phyloP scores from a whole-genome alignment of 2,329 filamentous ascomycete species.

The Trichoderma hamatum region DNA sequence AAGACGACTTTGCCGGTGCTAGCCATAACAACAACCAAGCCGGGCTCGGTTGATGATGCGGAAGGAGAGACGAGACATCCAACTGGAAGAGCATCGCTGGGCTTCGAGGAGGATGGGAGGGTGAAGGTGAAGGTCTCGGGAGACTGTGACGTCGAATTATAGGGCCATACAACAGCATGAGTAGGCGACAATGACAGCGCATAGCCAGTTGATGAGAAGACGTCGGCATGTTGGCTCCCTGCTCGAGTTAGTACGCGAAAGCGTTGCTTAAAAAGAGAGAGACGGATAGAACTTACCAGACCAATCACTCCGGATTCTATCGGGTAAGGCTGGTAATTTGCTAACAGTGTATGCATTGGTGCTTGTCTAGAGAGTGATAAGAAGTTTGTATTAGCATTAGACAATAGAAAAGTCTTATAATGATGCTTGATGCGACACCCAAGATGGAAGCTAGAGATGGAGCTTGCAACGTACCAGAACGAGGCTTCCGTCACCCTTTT shows the following conservation, averaged over 20 bases:
- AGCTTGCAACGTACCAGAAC: conserved; percentile 58
- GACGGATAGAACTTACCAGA: conserved; percentile 57
- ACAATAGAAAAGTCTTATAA: background rate
- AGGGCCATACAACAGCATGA: conserved; percentile 89
- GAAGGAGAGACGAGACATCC: conserved; percentile 81
- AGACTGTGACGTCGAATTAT: conserved; percentile 67
- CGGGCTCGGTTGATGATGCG: conserved; percentile 76
- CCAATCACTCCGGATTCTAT: conserved; percentile 69
- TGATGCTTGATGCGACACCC: conserved; percentile 18
- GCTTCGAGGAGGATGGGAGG: conserved; percentile 71
- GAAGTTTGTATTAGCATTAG: conserved; percentile 30
- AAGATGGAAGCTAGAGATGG: background rate
- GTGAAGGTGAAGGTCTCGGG: conserved; percentile 80
- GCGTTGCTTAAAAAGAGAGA: background rate
- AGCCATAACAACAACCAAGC: conserved; percentile 84
- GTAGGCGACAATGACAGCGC: conserved; percentile 79
- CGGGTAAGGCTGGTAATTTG: conserved; percentile 80
- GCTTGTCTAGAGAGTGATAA: conserved; percentile 61
- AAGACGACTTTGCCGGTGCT: conserved; percentile 84
- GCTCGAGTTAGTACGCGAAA: conserved; percentile 30
- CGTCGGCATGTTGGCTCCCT: conserved; percentile 68
- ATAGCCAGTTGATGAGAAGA: conserved; percentile 69
- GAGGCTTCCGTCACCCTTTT: conserved; percentile 69
- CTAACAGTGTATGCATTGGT: conserved; percentile 84
- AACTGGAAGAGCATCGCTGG: conserved; percentile 74